Percentiles rank a stretch among this genome's conserved stretches.
Conservation (phyloP, 2,329 filamentous ascomycete species). For the Fusarium abutilonis region DNA sequence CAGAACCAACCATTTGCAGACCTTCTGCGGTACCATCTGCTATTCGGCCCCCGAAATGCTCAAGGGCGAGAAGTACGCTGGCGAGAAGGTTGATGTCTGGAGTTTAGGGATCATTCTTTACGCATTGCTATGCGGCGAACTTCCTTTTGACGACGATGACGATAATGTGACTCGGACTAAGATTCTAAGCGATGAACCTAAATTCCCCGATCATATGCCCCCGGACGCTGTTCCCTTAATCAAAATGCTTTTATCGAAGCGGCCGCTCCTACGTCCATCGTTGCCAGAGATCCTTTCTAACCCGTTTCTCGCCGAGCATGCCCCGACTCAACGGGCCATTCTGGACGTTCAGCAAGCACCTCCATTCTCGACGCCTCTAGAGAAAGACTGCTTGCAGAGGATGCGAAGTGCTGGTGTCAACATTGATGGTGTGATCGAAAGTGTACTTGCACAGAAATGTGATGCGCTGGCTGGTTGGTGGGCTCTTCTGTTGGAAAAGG, state of each 20-base stretch:
- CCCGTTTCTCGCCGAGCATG: slow-evolving; percentile 87
- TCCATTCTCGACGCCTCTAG: slow-evolving; percentile 84
- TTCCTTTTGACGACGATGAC: slow-evolving; percentile 97
- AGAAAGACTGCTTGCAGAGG: slow-evolving; percentile 89
- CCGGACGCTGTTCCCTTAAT: slow-evolving; percentile 81
- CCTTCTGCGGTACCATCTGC: slow-evolving; percentile 96
- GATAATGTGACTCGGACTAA: slow-evolving; percentile 85
- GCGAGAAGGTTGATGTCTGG: slow-evolving; percentile 98
- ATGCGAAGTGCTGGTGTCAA: slow-evolving; percentile 96
- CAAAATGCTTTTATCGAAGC: slow-evolving; percentile 84
- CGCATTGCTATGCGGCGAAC: slow-evolving; percentile 81
- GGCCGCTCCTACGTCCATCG: slow-evolving; percentile 82
- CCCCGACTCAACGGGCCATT: slow-evolving; percentile 87
- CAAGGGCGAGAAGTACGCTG: slow-evolving; percentile 96
- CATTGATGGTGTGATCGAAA: slow-evolving; percentile 93
- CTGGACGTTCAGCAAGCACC: slow-evolving; percentile 82
- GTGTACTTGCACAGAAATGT: slow-evolving; percentile 88
- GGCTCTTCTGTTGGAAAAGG: slow-evolving; percentile 93
- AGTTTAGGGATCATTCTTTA: slow-evolving; percentile 87
- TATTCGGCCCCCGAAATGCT: slow-evolving; percentile 99
- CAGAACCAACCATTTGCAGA: slow-evolving; percentile 92
- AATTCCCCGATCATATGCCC: slow-evolving; percentile 82
- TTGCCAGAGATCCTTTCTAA: slow-evolving; percentile 87
- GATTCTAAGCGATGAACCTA: slow-evolving; percentile 87
- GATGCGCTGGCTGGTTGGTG: slow-evolving; percentile 95